These are phyloP conservation scores for Tephrocybe sp. DNA, from an alignment of 768 basidiomycete genomes.

Conservation along the genomic window DNA sequence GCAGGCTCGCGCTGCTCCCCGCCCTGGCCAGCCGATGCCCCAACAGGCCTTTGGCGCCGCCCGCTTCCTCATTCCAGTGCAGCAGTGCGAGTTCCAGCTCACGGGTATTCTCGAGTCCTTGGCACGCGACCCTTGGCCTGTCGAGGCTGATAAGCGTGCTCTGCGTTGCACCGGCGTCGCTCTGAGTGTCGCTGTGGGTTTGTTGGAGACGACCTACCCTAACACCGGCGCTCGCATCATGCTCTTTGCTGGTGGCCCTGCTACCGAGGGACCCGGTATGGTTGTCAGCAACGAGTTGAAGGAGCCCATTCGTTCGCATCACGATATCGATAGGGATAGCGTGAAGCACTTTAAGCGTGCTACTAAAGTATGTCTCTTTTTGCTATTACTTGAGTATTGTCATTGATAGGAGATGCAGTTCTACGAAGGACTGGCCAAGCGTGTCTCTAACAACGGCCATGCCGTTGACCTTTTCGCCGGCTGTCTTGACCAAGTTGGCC, in stretches of 20 bases:
- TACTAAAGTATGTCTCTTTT: slow-evolving; percentile 65
- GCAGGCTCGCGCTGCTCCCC: slow-evolving; percentile 78
- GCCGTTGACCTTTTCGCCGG: slow-evolving; percentile 95
- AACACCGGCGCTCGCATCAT: slow-evolving; percentile 96
- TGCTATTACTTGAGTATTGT: background rate
- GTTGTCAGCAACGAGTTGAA: slow-evolving; percentile 94
- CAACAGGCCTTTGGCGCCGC: slow-evolving; percentile 81
- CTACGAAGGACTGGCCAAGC: slow-evolving; percentile 91
- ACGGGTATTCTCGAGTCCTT: slow-evolving; percentile 89
- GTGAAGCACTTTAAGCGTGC: slow-evolving; percentile 98
- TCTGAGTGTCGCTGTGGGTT: slow-evolving; percentile 86
- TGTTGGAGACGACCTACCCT: slow-evolving; percentile 92
- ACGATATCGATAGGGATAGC: slow-evolving; percentile 96
- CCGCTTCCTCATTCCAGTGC: slow-evolving; percentile 87
- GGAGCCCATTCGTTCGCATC: slow-evolving; percentile 97
- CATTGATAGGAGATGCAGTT: slow-evolving; percentile 52
- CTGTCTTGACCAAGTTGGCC: slow-evolving; percentile 95
- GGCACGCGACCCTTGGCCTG: slow-evolving; percentile 93
- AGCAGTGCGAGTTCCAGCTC: slow-evolving; percentile 93
- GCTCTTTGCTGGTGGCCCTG: slow-evolving; percentile 93
- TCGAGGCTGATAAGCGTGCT: slow-evolving; percentile 90
- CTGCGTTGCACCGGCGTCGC: slow-evolving; percentile 95
- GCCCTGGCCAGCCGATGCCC: slow-evolving; percentile 80
- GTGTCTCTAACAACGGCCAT: slow-evolving; percentile 92
- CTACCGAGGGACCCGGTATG: slow-evolving; percentile 95